A percentile compares a stretch with the other conserved stretches of the same genome.
These are phyloP conservation scores for Plasmodium chabaudi DNA, from an alignment of 169 alveolate species.

Conservation along the genomic window DNA sequence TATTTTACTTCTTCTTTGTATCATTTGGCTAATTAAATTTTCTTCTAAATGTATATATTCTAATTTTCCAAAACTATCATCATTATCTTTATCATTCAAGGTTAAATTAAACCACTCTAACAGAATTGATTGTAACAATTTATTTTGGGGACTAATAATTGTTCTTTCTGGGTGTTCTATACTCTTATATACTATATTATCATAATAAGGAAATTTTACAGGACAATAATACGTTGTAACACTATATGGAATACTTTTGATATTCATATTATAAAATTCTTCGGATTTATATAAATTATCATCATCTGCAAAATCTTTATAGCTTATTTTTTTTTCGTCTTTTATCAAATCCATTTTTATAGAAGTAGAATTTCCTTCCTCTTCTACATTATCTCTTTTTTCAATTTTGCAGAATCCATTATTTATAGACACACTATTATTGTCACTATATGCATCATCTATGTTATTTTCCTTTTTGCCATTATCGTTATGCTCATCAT, in stretches of 20 bases:
- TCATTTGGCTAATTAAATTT: conserved; percentile 84
- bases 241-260: conserved; percentile 85
- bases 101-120: conserved; percentile 63
- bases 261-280: conserved; percentile 78
- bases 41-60: conserved; percentile 79
- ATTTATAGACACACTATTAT: not conserved
- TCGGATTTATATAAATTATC: conserved; percentile 75
- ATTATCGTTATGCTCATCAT: not conserved
- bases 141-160: conserved; percentile 84
- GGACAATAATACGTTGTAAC: conserved; percentile 87
- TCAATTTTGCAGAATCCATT: not conserved
- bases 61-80: conserved; percentile 43
- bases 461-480: not conserved
- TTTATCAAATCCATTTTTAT: not conserved
- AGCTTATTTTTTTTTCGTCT: conserved; percentile 11
- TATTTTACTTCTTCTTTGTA: conserved; percentile 81
- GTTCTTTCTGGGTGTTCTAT: conserved; percentile 84
- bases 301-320: conserved; percentile 38
- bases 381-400: not conserved
- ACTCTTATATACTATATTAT: conserved; percentile 84
- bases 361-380: not conserved
- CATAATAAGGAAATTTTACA: conserved; percentile 85
- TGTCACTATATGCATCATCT: not conserved
- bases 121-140: conserved; percentile 85
- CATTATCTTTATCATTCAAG: conserved; percentile 36